A percentile compares a stretch with the other conserved stretches of the same genome.
Conservation (phyloP, 148 eudicot species). For the Diospyros kaki region DNA sequence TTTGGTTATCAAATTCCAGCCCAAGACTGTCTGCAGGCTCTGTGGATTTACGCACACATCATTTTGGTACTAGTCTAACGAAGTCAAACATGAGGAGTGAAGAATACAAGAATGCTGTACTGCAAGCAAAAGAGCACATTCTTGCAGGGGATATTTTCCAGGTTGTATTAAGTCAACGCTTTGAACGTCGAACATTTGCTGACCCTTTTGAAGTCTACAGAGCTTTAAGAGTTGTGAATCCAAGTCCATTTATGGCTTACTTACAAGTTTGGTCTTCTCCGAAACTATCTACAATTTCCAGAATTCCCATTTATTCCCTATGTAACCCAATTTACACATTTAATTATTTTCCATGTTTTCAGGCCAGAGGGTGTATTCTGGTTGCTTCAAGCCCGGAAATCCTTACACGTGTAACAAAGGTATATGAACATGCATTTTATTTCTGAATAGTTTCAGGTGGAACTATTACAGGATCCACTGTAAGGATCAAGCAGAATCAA, state of each 20-base stretch:
- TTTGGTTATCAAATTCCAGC: slow-evolving; percentile 22
- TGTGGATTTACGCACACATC: slow-evolving; percentile 24
- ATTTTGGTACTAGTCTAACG: slow-evolving; percentile 26
- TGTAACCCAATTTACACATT: not conserved
- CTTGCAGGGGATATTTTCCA: slow-evolving; percentile 54
- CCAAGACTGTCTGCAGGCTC: slow-evolving; percentile 44
- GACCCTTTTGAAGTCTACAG: slow-evolving; percentile 60
- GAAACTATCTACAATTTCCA: not conserved
- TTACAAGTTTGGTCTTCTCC: slow-evolving; percentile 30
- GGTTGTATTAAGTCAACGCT: slow-evolving; percentile 55
- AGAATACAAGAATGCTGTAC: slow-evolving; percentile 39
- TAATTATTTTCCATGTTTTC: slow-evolving; percentile 10
- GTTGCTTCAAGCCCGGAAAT: slow-evolving; percentile 62
- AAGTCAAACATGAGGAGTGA: slow-evolving; percentile 42
- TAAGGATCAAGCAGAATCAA: too few relatives aligned
- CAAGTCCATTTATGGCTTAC: slow-evolving; percentile 59
- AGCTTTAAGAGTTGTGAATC: slow-evolving; percentile 56
- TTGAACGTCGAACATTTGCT: slow-evolving; percentile 58
- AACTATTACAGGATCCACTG: not conserved
- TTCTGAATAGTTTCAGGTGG: not conserved
- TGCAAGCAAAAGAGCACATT: slow-evolving; percentile 54
- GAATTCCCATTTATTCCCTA: too few relatives aligned
- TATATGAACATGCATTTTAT: slow-evolving; percentile 9
- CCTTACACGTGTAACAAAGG: slow-evolving; percentile 45
- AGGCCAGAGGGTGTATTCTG: slow-evolving; percentile 54